These are phyloP conservation scores for Phaffomyces opuntiae DNA, from an alignment of 805 yeast species.

Conservation along the genomic window DNA sequence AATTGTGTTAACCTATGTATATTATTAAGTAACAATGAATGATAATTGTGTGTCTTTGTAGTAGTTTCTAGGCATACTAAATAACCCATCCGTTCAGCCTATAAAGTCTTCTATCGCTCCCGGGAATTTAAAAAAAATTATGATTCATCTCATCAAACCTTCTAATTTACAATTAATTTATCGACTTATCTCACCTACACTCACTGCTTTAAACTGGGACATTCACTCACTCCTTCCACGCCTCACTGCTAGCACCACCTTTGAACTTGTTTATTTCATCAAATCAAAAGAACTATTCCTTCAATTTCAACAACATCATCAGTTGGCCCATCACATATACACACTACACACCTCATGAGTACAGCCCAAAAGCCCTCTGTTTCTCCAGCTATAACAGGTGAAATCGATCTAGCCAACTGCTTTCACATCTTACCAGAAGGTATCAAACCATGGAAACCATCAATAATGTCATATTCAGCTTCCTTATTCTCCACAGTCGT, in stretches of 20 bases:
- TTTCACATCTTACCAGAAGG: conserved; percentile 40
- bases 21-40: not conserved
- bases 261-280: too few species aligned
- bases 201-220: too few species aligned
- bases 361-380: conserved; percentile 15
- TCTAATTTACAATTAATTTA: too few species aligned
- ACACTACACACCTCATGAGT: not conserved
- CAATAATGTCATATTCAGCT: conserved; percentile 56
- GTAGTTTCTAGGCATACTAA: too few species aligned
- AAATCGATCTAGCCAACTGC: conserved; percentile 38
- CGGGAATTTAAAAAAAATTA: not conserved
- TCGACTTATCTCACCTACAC: too few species aligned
- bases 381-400: conserved; percentile 54
- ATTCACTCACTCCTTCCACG: not conserved
- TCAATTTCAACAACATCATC: not conserved
- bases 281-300: not conserved
- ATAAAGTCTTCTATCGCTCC: not conserved
- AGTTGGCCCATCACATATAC: too few species aligned
- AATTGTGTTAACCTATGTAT: not conserved
- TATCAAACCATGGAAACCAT: conserved; percentile 46
- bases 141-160: not conserved
- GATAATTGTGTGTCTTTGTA: too few species aligned
- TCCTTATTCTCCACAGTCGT: conserved; percentile 57
- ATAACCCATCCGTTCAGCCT: too few species aligned
- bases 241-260: too few species aligned